Base-by-base conservation (phyloP, 805 yeast genomes). In the Metschnikowia reukaufii region DNA sequence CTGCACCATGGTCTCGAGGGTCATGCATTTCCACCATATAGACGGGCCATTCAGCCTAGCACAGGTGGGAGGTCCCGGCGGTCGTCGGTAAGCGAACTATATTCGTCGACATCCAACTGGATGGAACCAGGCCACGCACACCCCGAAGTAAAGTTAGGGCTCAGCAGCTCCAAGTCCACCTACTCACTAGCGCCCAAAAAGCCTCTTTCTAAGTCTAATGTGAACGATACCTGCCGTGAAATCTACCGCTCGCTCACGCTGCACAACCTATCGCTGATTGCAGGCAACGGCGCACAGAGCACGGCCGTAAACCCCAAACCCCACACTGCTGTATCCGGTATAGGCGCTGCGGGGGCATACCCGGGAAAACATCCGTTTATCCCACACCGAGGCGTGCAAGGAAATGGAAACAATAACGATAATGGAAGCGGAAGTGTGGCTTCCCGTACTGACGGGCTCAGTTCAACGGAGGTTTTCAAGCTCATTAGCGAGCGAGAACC, bases 61-160 rank as follows among this genome's bases (percentile, higher is more conserved):
- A 46, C 44, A 12, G 38, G 48, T 27, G 51, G 36, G 12, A 57
- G 66, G 21, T 70, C 75, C 3, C 49, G 74, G 19, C 54, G 70
- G 42, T 70, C 75, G 5, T 68, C 76, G 5, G 56, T 63, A 34
- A 70, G 75, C 54, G 76, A 72, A 27, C 56, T 63, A 35, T 72
- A 76, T 54, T 60, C 66, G 2, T 62, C 73, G 12, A 79, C 74
- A 36, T 67, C 74, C 16, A 73, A 70, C 45, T 78, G 83, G 82
- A 77, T 78, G 81, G 82, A 77, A 44, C 76, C 81, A 3, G 43
- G 67, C 19, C 34, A 44, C 20, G 39, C 34, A 16, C 31, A 36
- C 32, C 10, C 35, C 2, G 35, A 27, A 3, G 43, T 33, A n/a
- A 35, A 35, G 21, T 30, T 55, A 19, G n/a, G n/a, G n/a, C n/a